phyloP scores from a whole-genome alignment of 305 asterid genomes.

The Plantago rigida region DNA sequence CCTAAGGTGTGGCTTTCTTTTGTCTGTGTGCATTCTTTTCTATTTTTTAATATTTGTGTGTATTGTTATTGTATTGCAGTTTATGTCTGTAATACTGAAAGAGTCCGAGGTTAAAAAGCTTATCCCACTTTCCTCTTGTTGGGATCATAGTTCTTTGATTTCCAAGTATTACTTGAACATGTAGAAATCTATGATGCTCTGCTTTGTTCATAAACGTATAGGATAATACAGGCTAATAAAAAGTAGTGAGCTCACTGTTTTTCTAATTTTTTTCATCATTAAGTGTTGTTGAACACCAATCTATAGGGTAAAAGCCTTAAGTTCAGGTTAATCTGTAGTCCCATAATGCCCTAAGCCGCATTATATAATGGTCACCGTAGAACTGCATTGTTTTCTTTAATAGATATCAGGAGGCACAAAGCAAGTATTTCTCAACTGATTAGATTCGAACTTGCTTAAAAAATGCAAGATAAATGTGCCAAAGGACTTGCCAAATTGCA shows the following conservation, averaged over 20 bases:
- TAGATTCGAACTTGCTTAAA: neutral
- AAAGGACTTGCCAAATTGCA: no score
- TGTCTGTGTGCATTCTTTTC: neutral
- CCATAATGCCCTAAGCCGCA: no score
- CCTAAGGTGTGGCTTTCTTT: conserved; percentile 59
- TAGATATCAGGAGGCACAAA: neutral
- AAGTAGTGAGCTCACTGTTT: neutral
- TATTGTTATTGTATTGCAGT: neutral
- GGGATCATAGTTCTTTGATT: neutral
- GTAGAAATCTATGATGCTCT: no score
- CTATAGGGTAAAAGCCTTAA: neutral
- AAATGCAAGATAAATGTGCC: neutral
- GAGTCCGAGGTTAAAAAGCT: neutral
- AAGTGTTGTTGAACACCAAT: neutral
- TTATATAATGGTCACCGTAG: neutral
- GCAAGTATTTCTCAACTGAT: neutral
- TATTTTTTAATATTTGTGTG: neutral
- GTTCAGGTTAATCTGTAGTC: neutral
- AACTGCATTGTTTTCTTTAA: neutral
- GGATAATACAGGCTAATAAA: neutral
- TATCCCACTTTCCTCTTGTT: neutral
- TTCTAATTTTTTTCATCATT: no score
- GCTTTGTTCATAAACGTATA: neutral
- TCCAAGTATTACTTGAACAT: no score
- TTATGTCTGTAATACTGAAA: neutral